Base-by-base conservation (phyloP, 2,329 filamentous ascomycete species). In the Phyllosticta citrichinensis region DNA sequence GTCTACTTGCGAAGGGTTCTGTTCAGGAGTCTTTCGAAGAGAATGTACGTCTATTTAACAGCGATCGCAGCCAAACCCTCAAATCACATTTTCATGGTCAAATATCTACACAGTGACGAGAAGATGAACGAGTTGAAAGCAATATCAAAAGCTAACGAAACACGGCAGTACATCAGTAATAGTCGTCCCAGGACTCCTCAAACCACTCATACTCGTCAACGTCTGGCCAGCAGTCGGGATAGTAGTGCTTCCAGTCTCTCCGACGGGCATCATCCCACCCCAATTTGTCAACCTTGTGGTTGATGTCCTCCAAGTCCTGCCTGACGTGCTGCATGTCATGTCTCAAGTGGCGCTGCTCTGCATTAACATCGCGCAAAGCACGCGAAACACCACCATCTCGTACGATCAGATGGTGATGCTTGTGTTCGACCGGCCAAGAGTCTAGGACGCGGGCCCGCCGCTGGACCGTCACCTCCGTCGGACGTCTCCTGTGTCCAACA, bases 111-210 rank as follows among this genome's bases (percentile, higher is more conserved):
- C 22, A 22, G 22, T 22, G 3, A 22, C 22, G 3, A 22, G 22
- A 22, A 22, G 22, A 22, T 2, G 22, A 22, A 22, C 22, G 22
- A 22, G 22, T 2, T 22, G 22, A 3, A 22, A 22, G 3, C 22
- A 30, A 30, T 30, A 30, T 8, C 27, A 30, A 30, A 22, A 22
- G 30, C 53, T 12, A 17, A 57, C 33, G 11, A 33, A n/a, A 9
- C 6, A 35, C 25, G 2, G 19, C 10, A 14, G 3, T n/a, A 22
- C 10, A 53, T 60, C 35, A 60, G 9, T 60, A 60, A n/a, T 6
- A 51, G 30, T 60, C 57, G 51, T 60, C 57, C 52, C 52, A 60
- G 22, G 52, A 60, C 22, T 60, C 57, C 11, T 52, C 47, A 22
- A 55, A 9, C 33, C 30, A 60, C 35, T 60, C 57, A 14, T 22